Evolutionary conservation across 371 early-diverging fungal species (phyloP).

Genomic region (Mortierella sp.): DNA sequence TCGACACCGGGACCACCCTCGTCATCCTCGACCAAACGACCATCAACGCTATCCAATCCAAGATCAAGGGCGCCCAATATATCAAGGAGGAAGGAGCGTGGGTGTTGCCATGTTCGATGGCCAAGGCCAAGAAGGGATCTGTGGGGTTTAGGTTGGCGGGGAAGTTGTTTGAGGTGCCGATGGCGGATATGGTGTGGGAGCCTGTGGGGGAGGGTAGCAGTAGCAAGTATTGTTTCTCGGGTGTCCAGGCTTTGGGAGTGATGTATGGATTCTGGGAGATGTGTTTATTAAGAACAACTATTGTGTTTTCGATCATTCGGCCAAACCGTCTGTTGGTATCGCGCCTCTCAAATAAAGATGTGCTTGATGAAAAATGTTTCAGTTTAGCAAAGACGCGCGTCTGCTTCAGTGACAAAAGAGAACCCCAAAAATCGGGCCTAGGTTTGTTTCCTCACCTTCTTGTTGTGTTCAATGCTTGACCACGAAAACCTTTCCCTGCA

Average conservation of each 20-base stretch:
- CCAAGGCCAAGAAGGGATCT: background rate
- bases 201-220: background rate
- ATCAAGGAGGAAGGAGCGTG: background rate
- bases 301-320: slow-evolving; percentile 50
- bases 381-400: background rate
- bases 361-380: too few species aligned
- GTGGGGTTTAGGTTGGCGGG: background rate
- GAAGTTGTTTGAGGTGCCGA: background rate
- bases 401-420: too few species aligned
- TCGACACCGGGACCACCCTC: background rate
- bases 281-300: slow-evolving; percentile 60
- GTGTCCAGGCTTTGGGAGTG: background rate
- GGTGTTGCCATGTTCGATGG: background rate
- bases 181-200: slow-evolving; percentile 68
- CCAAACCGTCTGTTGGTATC: slow-evolving; percentile 13
- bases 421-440: too few species aligned
- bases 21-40: background rate
- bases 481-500: too few species aligned
- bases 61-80: background rate
- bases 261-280: slow-evolving; percentile 52
- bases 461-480: too few species aligned
- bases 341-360: slow-evolving; percentile 30
- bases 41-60: background rate
- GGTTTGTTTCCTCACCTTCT: too few species aligned
- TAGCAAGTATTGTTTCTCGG: background rate